phyloP scores from a whole-genome alignment of 441 rosid genomes.

The Euphorbia schlechtendalii region DNA sequence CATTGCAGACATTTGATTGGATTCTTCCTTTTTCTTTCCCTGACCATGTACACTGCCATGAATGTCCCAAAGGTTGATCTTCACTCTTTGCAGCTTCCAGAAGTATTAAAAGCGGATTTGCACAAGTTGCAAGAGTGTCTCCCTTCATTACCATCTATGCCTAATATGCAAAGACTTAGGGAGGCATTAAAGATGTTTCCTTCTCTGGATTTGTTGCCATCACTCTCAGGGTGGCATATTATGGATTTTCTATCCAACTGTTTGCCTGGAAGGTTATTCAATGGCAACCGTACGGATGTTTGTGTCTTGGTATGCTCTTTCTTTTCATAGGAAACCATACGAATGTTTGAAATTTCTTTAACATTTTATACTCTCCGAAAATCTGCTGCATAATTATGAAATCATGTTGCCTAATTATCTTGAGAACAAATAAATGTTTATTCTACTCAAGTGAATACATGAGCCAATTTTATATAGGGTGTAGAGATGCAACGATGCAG shows the following conservation, averaged over 20 bases:
- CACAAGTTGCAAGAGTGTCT: conserved; percentile 59
- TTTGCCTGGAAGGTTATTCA: conserved; percentile 71
- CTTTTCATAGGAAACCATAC: too few species aligned
- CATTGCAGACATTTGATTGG: conserved; percentile 91
- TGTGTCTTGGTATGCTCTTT: conserved; percentile 62
- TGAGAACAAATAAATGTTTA: too few species aligned
- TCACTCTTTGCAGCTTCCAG: conserved; percentile 68
- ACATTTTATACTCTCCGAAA: conserved; percentile 1
- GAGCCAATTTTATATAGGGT: too few species aligned
- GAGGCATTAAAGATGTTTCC: conserved; percentile 41
- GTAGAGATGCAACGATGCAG: neutral
- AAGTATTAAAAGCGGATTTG: conserved; percentile 58
- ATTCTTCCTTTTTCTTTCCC: conserved; percentile 78
- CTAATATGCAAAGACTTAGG: conserved; percentile 42
- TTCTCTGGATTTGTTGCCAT: conserved; percentile 40
- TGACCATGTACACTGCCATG: conserved; percentile 75
- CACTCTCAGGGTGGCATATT: conserved; percentile 58
- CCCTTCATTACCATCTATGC: conserved; percentile 59
- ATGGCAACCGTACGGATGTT: conserved; percentile 55
- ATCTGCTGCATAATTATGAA: neutral
- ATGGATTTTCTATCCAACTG: conserved; percentile 72
- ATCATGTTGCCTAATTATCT: too few species aligned
- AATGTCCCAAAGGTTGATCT: conserved; percentile 72
- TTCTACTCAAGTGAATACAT: too few species aligned
- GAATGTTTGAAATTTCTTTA: conserved; percentile 4